A percentile compares a stretch with the other conserved stretches of the same genome.
Conservation (phyloP, 2,329 filamentous ascomycete genomes). For the Ophiostoma sp. region DNA sequence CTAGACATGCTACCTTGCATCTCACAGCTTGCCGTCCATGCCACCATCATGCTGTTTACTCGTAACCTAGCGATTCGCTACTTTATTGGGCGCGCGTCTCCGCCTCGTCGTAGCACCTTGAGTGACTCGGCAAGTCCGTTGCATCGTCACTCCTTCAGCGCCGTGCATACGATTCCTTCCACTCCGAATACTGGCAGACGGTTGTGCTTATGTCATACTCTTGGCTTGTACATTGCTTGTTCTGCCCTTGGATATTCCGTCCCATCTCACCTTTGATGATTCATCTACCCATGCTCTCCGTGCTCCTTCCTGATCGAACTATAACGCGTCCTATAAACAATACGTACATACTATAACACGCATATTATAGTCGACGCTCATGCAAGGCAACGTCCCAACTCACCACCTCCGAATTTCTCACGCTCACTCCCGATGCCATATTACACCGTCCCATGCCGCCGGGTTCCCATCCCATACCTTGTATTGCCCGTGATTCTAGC, state of each 20-base stretch:
- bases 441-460: neutral
- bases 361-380: neutral
- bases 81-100: neutral
- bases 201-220: conserved; percentile 3
- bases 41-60: neutral
- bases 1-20: neutral
- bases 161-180: neutral
- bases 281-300: neutral
- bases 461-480: neutral
- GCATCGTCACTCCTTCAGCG: neutral
- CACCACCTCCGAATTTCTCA: conserved; percentile 1
- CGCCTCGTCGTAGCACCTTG: neutral
- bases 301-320: neutral
- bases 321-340: neutral
- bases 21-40: neutral
- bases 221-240: conserved; percentile 1
- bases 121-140: neutral
- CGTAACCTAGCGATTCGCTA: neutral
- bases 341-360: neutral
- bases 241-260: neutral
- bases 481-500: neutral
- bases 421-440: neutral
- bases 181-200: conserved; percentile 5
- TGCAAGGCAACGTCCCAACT: conserved; percentile 9
- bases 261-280: neutral